Base-by-base conservation (phyloP, 176 grass and related monocot genomes). In the Phragmites australis region DNA sequence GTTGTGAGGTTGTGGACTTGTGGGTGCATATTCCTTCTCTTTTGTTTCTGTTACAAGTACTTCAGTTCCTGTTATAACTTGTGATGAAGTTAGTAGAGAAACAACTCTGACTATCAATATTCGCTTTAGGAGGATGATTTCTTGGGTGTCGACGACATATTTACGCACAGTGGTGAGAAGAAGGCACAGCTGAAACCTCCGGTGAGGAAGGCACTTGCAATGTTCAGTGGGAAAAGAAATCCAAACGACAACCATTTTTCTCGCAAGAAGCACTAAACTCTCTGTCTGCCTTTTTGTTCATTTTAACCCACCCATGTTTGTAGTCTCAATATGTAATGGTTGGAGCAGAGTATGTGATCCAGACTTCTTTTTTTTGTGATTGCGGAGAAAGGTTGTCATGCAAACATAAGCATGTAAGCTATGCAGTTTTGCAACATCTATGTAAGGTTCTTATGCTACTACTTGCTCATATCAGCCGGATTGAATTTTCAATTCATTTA, bases 241-340 rank as follows among this genome's bases (percentile, higher is more conserved):
- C 96, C 96, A 10, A 95, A 99, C 42, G 96, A 99, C 75, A 99
- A 99, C 51, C 96, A 99, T 82, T 99, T 95, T 54, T 91, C 90
- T 82, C 90, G 92, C 18, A 89, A 78, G 72, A 95, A 86, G 81
- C 75, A 57, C 51, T 99, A 75, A 81, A 45, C 47, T 60, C 10
- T 18, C 14, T n/a, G 6, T 12, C 3, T 29, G 26, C 8, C 29
- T n/a, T 49, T 47, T 1, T 57, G 9, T 11, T 78, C 14, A 30
- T 48, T 53, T 70, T 26, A 7, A 5, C 34, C 15, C 14, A 44
- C 21, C 6, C 26, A 68, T 71, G 8, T 39, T 11, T 9, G 4
- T 42, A 49, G 53, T 55, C 0, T 14, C 46, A 56, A 3, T 29
- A 40, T 82, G 56, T 71, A 56, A 62, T 3, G 30, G 6, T 50